phyloP scores from a whole-genome alignment of 371 early-diverging fungal species.

The Syncephalis fuscata region DNA sequence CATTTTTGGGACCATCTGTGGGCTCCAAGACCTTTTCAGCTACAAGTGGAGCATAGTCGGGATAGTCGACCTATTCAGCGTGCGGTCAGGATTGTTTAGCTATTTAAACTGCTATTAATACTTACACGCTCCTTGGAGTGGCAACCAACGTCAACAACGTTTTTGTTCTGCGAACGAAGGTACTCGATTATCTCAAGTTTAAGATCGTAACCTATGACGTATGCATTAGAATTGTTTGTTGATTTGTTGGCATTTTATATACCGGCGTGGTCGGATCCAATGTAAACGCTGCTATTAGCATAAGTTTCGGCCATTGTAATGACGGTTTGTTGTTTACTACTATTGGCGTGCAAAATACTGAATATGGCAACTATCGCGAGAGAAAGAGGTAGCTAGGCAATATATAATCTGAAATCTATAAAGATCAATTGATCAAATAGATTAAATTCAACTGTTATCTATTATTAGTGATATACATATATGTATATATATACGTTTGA shows the following conservation, averaged over 20 bases:
- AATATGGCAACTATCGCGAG: too few relatives aligned
- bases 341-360: too few relatives aligned
- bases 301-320: too few relatives aligned
- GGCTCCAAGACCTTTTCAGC: background rate
- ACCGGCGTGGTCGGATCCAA: slow-evolving; percentile 8
- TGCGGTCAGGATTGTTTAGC: background rate
- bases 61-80: slow-evolving; percentile 4
- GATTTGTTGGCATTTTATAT: background rate
- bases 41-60: slow-evolving; percentile 2
- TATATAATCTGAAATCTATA: too few relatives aligned
- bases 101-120: background rate
- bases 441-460: too few relatives aligned
- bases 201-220: slow-evolving; percentile 1
- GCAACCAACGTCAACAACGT: background rate
- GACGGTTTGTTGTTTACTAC: too few relatives aligned
- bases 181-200: slow-evolving; percentile 1
- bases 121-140: background rate
- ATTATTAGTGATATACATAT: too few relatives aligned
- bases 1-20: background rate
- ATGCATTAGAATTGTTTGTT: background rate
- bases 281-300: background rate
- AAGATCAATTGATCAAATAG: too few relatives aligned
- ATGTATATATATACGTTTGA: too few relatives aligned
- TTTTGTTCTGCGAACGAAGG: background rate
- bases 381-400: too few relatives aligned